phyloP scores from a whole-genome alignment of 177 flowering plant genomes.

The Vitis hybrid region DNA sequence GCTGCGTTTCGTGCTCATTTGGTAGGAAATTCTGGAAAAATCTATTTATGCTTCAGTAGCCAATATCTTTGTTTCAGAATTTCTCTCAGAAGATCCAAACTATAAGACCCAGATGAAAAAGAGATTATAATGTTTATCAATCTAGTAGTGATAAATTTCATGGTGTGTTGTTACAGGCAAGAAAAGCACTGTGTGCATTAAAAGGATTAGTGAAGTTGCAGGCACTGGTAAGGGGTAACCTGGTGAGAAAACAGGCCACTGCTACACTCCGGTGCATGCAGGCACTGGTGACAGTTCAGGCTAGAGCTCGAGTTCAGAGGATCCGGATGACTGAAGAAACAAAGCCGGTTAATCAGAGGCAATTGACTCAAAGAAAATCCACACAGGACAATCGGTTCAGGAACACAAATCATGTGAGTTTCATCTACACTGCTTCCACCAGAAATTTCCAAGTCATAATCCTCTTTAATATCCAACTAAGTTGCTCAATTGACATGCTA shows the following conservation, averaged over 20 bases:
- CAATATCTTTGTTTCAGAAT: neutral
- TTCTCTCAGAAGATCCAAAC: neutral
- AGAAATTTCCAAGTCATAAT: neutral
- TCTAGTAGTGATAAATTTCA: neutral
- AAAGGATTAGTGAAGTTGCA: slow-evolving; percentile 85
- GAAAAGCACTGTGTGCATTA: slow-evolving; percentile 71
- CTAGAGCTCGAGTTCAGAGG: slow-evolving; percentile 70
- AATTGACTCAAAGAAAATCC: slow-evolving; percentile 44
- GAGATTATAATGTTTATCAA: neutral
- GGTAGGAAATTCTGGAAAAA: slow-evolving; percentile 33
- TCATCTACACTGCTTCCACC: neutral
- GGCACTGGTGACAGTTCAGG: slow-evolving; percentile 70
- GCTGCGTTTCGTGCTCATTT: slow-evolving; percentile 55
- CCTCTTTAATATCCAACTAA: neutral
- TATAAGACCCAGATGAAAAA: neutral
- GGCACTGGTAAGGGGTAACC: slow-evolving; percentile 83
- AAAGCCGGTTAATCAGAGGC: slow-evolving; percentile 33
- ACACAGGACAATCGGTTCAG: slow-evolving; percentile 39
- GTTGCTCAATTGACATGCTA: neutral
- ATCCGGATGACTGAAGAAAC: slow-evolving; percentile 49
- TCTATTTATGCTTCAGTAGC: neutral
- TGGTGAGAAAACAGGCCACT: slow-evolving; percentile 76
- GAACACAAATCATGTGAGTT: slow-evolving; percentile 35
- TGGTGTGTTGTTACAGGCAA: slow-evolving; percentile 54
- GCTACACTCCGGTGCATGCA: slow-evolving; percentile 84